These are phyloP conservation scores for Phytophthora cryptogea DNA, from an alignment of 352 stramenopile genomes.

Conservation along the genomic window DNA sequence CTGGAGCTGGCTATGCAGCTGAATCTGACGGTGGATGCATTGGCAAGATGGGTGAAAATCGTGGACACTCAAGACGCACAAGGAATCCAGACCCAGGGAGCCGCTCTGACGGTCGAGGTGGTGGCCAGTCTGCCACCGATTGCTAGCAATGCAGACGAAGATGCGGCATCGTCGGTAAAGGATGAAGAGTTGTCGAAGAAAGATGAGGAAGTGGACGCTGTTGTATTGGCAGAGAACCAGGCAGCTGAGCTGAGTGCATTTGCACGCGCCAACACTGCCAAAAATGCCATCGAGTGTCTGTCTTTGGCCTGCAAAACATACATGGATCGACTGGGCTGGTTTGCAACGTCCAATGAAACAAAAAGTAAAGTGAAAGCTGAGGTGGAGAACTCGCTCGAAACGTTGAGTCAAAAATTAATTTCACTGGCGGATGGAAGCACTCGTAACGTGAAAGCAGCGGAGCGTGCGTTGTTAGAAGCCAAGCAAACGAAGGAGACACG, in stretches of 20 bases:
- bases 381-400: slow-evolving; percentile 29
- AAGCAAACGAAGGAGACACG: slow-evolving; percentile 36
- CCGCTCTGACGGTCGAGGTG: slow-evolving; percentile 21
- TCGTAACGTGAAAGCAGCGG: slow-evolving; percentile 28
- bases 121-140: slow-evolving; percentile 28
- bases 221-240: slow-evolving; percentile 27
- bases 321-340: slow-evolving; percentile 45
- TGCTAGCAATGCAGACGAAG: slow-evolving; percentile 25
- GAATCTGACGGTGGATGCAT: slow-evolving; percentile 43
- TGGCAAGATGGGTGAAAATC: slow-evolving; percentile 42
- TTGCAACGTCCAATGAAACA: slow-evolving; percentile 16
- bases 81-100: slow-evolving; percentile 22
- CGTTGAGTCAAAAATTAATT: slow-evolving; percentile 30
- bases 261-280: slow-evolving; percentile 40
- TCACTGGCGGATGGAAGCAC: slow-evolving; percentile 19
- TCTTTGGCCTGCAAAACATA: slow-evolving; percentile 44
- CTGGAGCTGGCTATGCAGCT: slow-evolving; percentile 44
- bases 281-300: slow-evolving; percentile 48
- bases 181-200: slow-evolving; percentile 23
- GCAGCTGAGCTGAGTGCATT: slow-evolving; percentile 25
- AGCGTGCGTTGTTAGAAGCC: slow-evolving; percentile 28
- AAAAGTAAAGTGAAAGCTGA: slow-evolving; percentile 22
- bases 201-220: slow-evolving; percentile 29
- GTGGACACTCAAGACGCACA: slow-evolving; percentile 17
- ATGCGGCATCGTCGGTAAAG: slow-evolving; percentile 12